Evolutionary conservation across 768 basidiomycete genomes (phyloP), one percentile per base, ranked within the genome.

Genomic region (Lentinula aciculospora): DNA sequence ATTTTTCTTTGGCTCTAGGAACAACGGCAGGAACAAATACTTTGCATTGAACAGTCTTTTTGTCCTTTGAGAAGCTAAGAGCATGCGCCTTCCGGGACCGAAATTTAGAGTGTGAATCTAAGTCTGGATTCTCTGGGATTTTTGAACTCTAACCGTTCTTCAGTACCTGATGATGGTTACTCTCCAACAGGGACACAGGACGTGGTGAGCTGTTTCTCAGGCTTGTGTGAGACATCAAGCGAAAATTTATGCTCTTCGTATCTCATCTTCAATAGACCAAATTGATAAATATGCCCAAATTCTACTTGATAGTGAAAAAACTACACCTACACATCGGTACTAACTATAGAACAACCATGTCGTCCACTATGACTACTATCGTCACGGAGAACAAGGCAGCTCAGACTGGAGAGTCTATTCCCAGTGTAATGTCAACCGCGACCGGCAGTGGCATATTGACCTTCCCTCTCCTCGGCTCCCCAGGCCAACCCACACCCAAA

Each of bases 401-500:
- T 17, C 47, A 48, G 9, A 29, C 15, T n/a, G 21, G 3, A 17
- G 37, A 39, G 4, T 17, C n/a, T 2, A n/a, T 17, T 39, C 7
- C 15, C 37, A 39, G 17, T 5, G 17, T 21, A 23, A 23, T n/a
- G 19, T 44, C 42, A 19, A 9, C 8, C 19, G 17, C 19, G 23
- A 21, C 42, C 42, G 21, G 42, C 21, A 8, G 42, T 21, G 23
- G 42, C 21, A 25, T 21, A 44, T 23, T 44, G n/a, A 6, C 19
- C 9, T 31, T 50, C 10, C 32, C 49, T 29, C 49, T 50, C 4
- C 4, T 21, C 10, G 55, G 55, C 13, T 45, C 57, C 25, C 58
- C 59, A 5, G 61, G 61, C 1, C 60, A 58, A 36, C 61, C 61
- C 49, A 54, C 59, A n/a, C 59, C 61, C 17, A n/a, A 60, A 23